Percentiles rank a stretch among this genome's conserved stretches.
Conservation (phyloP, 495 filamentous ascomycete species). For the Lasiosphaeria ovina region DNA sequence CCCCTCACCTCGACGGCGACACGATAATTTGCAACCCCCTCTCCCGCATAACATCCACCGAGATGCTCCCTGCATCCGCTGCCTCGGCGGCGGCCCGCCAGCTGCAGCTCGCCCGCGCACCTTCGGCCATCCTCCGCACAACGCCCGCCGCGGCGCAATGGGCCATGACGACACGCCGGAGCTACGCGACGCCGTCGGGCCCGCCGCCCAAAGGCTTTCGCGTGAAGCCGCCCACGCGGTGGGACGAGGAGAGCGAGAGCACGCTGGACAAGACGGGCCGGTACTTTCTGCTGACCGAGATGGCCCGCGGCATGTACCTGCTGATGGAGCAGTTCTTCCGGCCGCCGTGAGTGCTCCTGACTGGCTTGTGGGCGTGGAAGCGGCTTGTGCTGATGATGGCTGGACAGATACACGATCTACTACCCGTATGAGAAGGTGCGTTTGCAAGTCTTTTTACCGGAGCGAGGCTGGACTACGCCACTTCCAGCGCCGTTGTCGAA, state of each 20-base stretch:
- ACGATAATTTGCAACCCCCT: neutral
- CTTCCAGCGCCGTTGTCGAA: too few species aligned
- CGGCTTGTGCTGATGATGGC: neutral
- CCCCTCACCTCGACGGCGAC: conserved; percentile 2
- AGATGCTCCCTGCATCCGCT: conserved; percentile 27
- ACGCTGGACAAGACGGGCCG: conserved; percentile 79
- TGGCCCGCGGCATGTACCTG: conserved; percentile 96
- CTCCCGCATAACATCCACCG: conserved; percentile 6
- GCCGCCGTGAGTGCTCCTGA: conserved; percentile 71
- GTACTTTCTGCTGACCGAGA: conserved; percentile 92
- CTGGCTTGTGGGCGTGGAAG: neutral
- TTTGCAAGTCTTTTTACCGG: conserved; percentile 4
- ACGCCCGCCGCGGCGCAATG: conserved; percentile 30
- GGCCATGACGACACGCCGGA: conserved; percentile 32
- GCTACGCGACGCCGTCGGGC: conserved; percentile 74
- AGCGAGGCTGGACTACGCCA: too few species aligned
- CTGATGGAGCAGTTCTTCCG: conserved; percentile 97
- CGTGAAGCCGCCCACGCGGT: conserved; percentile 61
- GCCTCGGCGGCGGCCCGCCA: conserved; percentile 39
- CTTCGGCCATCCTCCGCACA: conserved; percentile 13
- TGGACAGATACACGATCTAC: conserved; percentile 85
- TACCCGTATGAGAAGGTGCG: conserved; percentile 94
- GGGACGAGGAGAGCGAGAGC: conserved; percentile 68
- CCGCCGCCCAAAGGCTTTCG: conserved; percentile 78
- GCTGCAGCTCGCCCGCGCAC: conserved; percentile 28